Evolutionary conservation across 805 yeast species (phyloP).

Genomic region (Kurtzmaniella fragi): DNA sequence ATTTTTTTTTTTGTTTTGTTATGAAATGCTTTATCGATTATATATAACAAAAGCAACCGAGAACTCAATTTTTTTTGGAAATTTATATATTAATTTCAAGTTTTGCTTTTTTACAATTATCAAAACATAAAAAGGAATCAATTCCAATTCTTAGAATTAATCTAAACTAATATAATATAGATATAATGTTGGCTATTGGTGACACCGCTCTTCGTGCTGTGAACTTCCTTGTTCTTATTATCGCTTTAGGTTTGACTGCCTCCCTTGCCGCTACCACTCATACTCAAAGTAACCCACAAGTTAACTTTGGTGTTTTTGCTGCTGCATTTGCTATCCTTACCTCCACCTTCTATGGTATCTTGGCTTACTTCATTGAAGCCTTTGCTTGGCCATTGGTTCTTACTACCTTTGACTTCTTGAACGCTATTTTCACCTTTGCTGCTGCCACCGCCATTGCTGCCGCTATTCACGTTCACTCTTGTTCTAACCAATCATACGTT

Average conservation of each 20-base stretch:
- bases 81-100: not conserved
- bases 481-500: conserved; percentile 64
- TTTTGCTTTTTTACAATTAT: conserved; percentile 1
- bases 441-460: conserved; percentile 95
- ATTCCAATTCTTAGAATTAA: conserved; percentile 1
- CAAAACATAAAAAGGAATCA: not conserved
- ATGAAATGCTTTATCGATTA: no score
- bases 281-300: conserved; percentile 62
- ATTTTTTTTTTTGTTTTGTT: no score
- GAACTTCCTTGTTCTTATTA: conserved; percentile 71
- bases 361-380: conserved; percentile 71
- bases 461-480: conserved; percentile 80
- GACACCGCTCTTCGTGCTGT: conserved; percentile 71
- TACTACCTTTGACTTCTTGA: conserved; percentile 76
- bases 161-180: not conserved
- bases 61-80: not conserved
- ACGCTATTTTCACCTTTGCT: conserved; percentile 86
- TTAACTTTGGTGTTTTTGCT: conserved; percentile 83
- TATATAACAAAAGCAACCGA: not conserved
- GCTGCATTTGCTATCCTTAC: conserved; percentile 82
- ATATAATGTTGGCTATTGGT: conserved; percentile 57
- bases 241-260: conserved; percentile 83
- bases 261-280: conserved; percentile 69
- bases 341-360: conserved; percentile 71
- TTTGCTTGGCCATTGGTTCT: conserved; percentile 85